phyloP scores from a whole-genome alignment of 768 basidiomycete genomes.

The Pholiota molesta region DNA sequence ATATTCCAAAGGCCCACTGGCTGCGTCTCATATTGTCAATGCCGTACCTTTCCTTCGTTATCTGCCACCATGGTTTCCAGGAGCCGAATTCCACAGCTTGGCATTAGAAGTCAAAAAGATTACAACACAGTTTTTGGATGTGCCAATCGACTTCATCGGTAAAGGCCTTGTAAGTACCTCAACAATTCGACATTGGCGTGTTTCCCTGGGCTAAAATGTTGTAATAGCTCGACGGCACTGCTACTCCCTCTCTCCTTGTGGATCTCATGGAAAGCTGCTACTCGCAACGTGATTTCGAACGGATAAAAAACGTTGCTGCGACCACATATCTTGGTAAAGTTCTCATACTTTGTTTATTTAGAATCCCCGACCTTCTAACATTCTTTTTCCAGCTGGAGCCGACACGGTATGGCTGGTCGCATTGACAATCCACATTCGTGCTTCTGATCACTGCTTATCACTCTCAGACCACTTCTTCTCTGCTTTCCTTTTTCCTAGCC shows the following conservation, averaged over 20 bases:
- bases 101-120: slow-evolving; percentile 15
- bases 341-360: neutral
- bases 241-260: slow-evolving; percentile 18
- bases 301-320: slow-evolving; percentile 20
- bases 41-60: slow-evolving; percentile 16
- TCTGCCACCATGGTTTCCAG: slow-evolving; percentile 23
- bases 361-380: neutral
- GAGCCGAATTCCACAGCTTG: slow-evolving; percentile 18
- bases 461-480: slow-evolving; percentile 15
- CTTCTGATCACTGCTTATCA: neutral
- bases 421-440: neutral
- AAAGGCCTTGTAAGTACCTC: slow-evolving; percentile 16
- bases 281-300: slow-evolving; percentile 17
- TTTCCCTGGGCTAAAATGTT: neutral
- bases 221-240: slow-evolving; percentile 19
- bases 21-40: slow-evolving; percentile 9
- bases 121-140: slow-evolving; percentile 15
- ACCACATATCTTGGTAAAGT: slow-evolving; percentile 21
- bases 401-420: slow-evolving; percentile 15
- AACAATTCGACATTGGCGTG: neutral
- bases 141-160: slow-evolving; percentile 20
- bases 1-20: neutral
- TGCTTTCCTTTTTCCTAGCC: slow-evolving; percentile 29
- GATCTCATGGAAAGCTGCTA: slow-evolving; percentile 23
- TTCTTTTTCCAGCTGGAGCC: slow-evolving; percentile 14